phyloP scores from a whole-genome alignment of 768 basidiomycete genomes.

The Symmetrospora coprosmae region DNA sequence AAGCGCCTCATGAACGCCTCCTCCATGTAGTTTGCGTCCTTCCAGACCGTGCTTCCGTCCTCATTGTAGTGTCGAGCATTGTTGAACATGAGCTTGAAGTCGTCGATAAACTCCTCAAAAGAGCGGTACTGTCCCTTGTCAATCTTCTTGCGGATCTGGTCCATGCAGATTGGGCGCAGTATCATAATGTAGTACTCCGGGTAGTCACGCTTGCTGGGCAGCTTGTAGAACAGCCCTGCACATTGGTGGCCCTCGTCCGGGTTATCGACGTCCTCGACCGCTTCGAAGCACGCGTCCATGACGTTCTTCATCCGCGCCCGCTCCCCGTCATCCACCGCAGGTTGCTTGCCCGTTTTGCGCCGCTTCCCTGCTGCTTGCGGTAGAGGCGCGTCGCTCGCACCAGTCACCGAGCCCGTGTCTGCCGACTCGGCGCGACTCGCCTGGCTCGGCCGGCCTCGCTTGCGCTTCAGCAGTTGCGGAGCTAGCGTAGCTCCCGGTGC shows the following conservation, averaged over 20 bases:
- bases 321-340: constrained; percentile 40
- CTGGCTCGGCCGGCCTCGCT: constrained; percentile 9
- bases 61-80: constrained; percentile 89
- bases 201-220: constrained; percentile 53
- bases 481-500: constrained; percentile 21
- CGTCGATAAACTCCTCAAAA: constrained; percentile 28
- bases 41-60: constrained; percentile 87
- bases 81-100: constrained; percentile 69
- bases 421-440: too few relatives aligned
- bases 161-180: constrained; percentile 69
- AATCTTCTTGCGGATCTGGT: constrained; percentile 58
- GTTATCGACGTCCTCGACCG: constrained; percentile 22
- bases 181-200: constrained; percentile 52
- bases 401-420: constrained; percentile 31
- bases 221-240: constrained; percentile 71
- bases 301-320: constrained; percentile 69
- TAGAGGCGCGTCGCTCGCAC: constrained; percentile 22
- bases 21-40: constrained; percentile 47
- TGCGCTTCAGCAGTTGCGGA: constrained; percentile 26
- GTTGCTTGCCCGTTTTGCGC: constrained; percentile 49
- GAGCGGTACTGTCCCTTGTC: constrained; percentile 30
- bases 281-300: constrained; percentile 41
- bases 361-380: constrained; percentile 47
- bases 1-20: constrained; percentile 11
- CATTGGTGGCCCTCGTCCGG: constrained; percentile 53